Percentiles rank a stretch among this genome's conserved stretches.
Conservation (phyloP, 2,329 filamentous ascomycete species). For the Fusarium virguliforme region DNA sequence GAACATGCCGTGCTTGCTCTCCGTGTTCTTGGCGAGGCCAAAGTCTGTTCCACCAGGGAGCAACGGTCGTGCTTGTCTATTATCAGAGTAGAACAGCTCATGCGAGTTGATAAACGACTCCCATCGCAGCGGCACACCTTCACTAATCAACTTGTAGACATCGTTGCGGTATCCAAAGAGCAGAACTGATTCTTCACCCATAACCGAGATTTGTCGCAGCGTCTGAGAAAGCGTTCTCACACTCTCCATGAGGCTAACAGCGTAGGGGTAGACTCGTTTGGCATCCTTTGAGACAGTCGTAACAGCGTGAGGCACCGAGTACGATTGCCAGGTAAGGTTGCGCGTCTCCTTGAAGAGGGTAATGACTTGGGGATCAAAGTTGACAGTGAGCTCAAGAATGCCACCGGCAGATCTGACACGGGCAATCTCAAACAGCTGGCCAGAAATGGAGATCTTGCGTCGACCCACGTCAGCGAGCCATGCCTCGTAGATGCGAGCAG, state of each 20-base stretch:
- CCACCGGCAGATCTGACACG: constrained; percentile 94
- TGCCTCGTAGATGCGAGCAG: constrained; percentile 92
- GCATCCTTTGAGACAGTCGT: constrained; percentile 98
- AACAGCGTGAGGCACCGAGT: constrained; percentile 92
- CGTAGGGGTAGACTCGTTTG: constrained; percentile 98
- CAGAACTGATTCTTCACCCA: constrained; percentile 90
- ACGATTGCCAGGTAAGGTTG: constrained; percentile 95
- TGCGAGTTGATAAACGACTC: constrained; percentile 98
- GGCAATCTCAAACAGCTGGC: constrained; percentile 90
- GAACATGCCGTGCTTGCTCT: constrained; percentile 97
- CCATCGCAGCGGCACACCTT: constrained; percentile 93
- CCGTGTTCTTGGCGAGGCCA: constrained; percentile 70
- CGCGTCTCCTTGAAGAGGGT: constrained; percentile 98
- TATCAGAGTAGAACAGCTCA: constrained; percentile 80
- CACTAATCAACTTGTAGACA: constrained; percentile 85
- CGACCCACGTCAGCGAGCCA: constrained; percentile 94
- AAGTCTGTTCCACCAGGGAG: constrained; percentile 60
- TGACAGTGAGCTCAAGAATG: constrained; percentile 88
- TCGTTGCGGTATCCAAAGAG: constrained; percentile 94
- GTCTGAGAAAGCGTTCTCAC: constrained; percentile 95
- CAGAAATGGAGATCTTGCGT: constrained; percentile 91
- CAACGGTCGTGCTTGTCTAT: constrained; percentile 63
- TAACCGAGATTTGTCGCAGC: constrained; percentile 84
- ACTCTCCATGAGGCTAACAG: constrained; percentile 98
- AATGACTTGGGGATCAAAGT: constrained; percentile 98